Evolutionary conservation across 345 rosid genomes (phyloP).

Genomic region (Gossypium bickii): DNA sequence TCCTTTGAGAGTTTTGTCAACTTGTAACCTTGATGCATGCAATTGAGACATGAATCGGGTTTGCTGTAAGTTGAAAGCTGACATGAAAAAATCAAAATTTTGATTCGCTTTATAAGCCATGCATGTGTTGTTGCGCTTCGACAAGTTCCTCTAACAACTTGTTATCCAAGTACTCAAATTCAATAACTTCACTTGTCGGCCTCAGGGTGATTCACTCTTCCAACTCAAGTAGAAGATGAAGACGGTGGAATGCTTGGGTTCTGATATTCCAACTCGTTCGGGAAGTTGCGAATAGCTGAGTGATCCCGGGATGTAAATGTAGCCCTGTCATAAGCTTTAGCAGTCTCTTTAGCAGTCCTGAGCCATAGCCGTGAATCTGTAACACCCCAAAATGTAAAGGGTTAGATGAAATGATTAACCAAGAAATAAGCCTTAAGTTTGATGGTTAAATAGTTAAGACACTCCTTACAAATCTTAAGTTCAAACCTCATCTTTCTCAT

Average conservation of each 20-base stretch:
- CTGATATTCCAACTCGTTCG: slow-evolving; percentile 41
- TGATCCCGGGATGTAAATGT: slow-evolving; percentile 52
- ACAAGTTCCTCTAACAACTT: slow-evolving; percentile 76
- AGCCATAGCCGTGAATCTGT: slow-evolving; percentile 49
- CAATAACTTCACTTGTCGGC: slow-evolving; percentile 42
- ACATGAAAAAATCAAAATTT: no score
- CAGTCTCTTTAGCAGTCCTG: slow-evolving; percentile 53
- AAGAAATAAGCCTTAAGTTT: no score
- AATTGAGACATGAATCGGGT: no score
- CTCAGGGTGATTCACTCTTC: neutral
- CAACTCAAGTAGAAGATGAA: slow-evolving; percentile 11
- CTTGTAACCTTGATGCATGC: no score
- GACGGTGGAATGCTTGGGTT: slow-evolving; percentile 5
- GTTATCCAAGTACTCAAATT: slow-evolving; percentile 71
- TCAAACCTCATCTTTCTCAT: no score
- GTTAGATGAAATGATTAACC: no score
- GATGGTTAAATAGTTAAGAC: no score
- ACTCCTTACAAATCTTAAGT: no score
- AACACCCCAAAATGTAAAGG: no score
- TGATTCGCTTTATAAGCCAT: neutral
- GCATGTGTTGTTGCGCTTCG: slow-evolving; percentile 14
- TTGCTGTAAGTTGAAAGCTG: no score
- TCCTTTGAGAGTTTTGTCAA: no score
- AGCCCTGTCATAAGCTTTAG: slow-evolving; percentile 56
- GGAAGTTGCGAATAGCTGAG: slow-evolving; percentile 57